Evolutionary conservation across 1,139 yeast species (phyloP), one percentile per base, ranked within the genome.

Genomic region (Blastobotrys indianensis): DNA sequence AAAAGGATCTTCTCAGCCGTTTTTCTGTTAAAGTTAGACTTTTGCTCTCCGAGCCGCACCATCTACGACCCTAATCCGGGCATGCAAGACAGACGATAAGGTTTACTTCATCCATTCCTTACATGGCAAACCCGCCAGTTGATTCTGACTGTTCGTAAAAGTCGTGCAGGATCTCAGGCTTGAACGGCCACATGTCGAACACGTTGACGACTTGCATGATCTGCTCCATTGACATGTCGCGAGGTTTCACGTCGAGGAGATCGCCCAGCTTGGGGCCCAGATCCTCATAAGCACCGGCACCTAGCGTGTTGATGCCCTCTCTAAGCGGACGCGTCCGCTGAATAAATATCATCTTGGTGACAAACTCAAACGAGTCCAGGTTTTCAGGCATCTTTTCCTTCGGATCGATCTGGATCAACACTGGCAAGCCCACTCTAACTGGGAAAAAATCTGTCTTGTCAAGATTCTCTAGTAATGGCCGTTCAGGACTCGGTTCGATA

Each of bases 121-220:
- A 41, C 20, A 8, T 23, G 31, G 15, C 12, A 23, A 36, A 23
- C 28, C 28, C 37, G 12, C 36, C 32, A 25, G 15, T n/a, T n/a
- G 28, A 32, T 10, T 35, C 40, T 9, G 48, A 51, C 13, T 64
- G 66, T 30, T 64, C 73, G 46, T 65, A 64, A 49, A 69, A 71
- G 47, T 71, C 70, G 44, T 71, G 70, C 46, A 68, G 53, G 34
- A 71, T 60, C 40, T 74, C 74, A 0, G 97, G 97, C 63, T 82
- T 87, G 69, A 88, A 90, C 0, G 97, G 94, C 97, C 97, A 90
- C 17, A 67, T 61, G 39, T 72, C 74, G 60, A 82, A 85, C 2
- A 67, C 72, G 4, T 73, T 63, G 3, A 80, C 71, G 7, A 90
- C 60, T 4, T 61, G 56, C 6, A 69, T 51, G 51, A 82, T 70